These are phyloP conservation scores for Scutellaria baicalensis DNA, from an alignment of 257 asterid species.

Conservation along the genomic window DNA sequence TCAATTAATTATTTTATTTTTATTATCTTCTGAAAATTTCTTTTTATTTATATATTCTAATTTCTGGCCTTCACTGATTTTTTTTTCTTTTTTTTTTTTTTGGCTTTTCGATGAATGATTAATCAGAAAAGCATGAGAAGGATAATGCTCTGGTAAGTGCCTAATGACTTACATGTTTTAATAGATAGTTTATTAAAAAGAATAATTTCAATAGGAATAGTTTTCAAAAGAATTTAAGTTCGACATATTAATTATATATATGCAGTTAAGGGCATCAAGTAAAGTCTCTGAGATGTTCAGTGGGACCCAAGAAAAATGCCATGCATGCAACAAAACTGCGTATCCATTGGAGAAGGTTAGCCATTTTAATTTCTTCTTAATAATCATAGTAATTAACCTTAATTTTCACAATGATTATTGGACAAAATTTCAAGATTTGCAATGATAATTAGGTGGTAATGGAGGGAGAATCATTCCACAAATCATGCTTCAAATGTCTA, in stretches of 20 bases:
- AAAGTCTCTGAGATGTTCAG: slow-evolving; percentile 67
- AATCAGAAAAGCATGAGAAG: slow-evolving; percentile 41
- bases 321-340: slow-evolving; percentile 69
- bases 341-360: slow-evolving; percentile 74
- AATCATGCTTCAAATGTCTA: slow-evolving; percentile 56
- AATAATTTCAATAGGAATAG: too few species aligned
- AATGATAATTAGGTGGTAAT: slow-evolving; percentile 35
- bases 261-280: slow-evolving; percentile 57
- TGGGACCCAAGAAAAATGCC: slow-evolving; percentile 78
- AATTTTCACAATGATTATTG: neutral
- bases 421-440: neutral
- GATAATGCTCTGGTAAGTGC: slow-evolving; percentile 37
- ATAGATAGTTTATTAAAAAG: too few species aligned
- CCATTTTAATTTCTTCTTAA: neutral
- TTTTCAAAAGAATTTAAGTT: too few species aligned
- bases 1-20: too few species aligned
- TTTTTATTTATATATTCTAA: neutral
- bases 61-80: neutral
- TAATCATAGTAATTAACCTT: too few species aligned
- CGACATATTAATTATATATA: neutral
- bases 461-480: slow-evolving; percentile 69
- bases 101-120: neutral
- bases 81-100: too few species aligned
- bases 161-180: neutral
- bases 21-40: neutral